Percentiles rank a stretch among this genome's conserved stretches.
phyloP scores from a whole-genome alignment of 2,329 filamentous ascomycete genomes.

The Lojkania enalia region DNA sequence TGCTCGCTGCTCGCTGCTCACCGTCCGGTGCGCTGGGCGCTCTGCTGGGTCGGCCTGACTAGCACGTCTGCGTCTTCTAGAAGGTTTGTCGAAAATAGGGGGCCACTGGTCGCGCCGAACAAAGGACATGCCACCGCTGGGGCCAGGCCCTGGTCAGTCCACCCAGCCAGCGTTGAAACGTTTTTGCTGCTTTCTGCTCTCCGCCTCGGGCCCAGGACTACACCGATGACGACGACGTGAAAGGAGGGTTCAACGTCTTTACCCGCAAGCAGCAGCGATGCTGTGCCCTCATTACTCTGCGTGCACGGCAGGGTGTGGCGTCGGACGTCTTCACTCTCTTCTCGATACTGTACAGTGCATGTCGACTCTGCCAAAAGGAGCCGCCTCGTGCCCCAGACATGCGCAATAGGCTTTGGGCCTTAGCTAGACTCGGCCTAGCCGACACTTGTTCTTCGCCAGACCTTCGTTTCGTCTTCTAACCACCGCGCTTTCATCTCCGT shows the following conservation, averaged over 20 bases:
- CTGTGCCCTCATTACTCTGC: not conserved
- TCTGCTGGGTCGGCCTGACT: constrained; percentile 31
- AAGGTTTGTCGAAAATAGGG: constrained; percentile 41
- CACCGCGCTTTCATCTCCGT: constrained; percentile 41
- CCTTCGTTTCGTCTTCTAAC: constrained; percentile 27
- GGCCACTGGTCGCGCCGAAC: constrained; percentile 20
- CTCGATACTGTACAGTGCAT: not conserved
- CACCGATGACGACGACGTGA: too few species aligned
- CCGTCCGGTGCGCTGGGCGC: constrained; percentile 15
- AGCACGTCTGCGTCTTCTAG: constrained; percentile 44
- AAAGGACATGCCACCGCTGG: constrained; percentile 6
- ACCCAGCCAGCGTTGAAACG: constrained; percentile 31
- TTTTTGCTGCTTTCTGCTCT: constrained; percentile 11
- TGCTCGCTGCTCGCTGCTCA: not conserved
- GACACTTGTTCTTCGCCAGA: constrained; percentile 27
- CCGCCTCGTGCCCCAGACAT: not conserved
- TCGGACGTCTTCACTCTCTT: not conserved
- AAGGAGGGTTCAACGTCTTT: constrained; percentile 18
- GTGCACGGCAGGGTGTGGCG: not conserved
- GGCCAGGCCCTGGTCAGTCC: constrained; percentile 21
- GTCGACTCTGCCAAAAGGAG: not conserved
- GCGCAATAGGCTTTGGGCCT: not conserved
- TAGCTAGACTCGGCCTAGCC: not conserved
- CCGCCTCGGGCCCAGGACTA: constrained; percentile 2
- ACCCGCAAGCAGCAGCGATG: constrained; percentile 5